Evolutionary conservation across 768 basidiomycete species (phyloP).

Genomic region (Flagelloscypha sp.): DNA sequence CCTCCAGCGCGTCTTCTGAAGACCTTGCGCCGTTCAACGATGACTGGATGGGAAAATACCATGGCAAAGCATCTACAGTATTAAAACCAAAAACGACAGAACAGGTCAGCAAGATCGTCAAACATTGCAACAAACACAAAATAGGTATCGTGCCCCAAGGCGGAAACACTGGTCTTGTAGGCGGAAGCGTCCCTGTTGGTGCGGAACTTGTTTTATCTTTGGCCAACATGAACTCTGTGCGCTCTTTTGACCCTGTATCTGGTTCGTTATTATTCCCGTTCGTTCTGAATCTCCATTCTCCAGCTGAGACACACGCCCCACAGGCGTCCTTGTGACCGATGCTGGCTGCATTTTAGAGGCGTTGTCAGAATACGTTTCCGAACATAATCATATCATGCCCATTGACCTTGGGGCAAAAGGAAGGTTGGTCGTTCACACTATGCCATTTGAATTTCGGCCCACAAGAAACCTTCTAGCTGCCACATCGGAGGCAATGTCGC

Average conservation of each 20-base stretch:
- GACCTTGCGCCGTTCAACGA: constrained; percentile 77
- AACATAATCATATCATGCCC: constrained; percentile 92
- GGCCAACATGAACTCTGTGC: constrained; percentile 71
- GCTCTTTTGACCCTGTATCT: constrained; percentile 78
- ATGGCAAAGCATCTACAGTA: constrained; percentile 76
- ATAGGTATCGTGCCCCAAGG: constrained; percentile 96
- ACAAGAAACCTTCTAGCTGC: constrained; percentile 45
- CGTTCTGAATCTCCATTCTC: constrained; percentile 6
- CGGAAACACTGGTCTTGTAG: constrained; percentile 96
- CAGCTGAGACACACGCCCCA: constrained; percentile 5
- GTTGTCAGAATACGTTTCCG: constrained; percentile 77
- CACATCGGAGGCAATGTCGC: constrained; percentile 97
- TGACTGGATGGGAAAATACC: constrained; percentile 97
- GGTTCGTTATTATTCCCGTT: constrained; percentile 34
- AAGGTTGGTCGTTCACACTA: constrained; percentile 43
- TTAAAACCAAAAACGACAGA: constrained; percentile 82
- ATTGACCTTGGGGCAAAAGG: constrained; percentile 94
- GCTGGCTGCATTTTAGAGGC: constrained; percentile 91
- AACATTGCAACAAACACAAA: constrained; percentile 71
- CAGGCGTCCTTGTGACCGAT: constrained; percentile 87
- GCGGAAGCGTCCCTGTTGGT: constrained; percentile 82
- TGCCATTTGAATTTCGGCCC: background rate
- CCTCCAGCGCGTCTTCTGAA: constrained; percentile 34
- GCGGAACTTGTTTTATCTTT: constrained; percentile 86
- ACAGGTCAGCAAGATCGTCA: constrained; percentile 83